phyloP scores from a whole-genome alignment of 495 filamentous ascomycete species.

The Pseudevernia furfuracea region DNA sequence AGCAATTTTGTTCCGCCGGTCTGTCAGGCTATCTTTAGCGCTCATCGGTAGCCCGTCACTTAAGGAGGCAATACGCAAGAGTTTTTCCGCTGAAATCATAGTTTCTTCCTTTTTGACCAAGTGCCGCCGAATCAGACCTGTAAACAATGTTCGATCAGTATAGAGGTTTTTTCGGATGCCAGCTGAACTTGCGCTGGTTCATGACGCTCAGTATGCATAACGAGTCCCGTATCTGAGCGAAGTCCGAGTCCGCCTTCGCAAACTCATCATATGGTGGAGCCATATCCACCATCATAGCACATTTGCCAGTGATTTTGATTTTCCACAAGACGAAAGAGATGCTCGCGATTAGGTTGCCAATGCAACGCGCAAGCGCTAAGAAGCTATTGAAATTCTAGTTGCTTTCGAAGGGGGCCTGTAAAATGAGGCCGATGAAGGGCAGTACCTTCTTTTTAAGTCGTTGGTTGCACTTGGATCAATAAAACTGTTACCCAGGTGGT shows the following conservation, averaged over 20 bases:
- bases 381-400: slow-evolving; percentile 34
- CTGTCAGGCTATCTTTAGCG: slow-evolving; percentile 13
- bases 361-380: slow-evolving; percentile 33
- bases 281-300: slow-evolving; percentile 42
- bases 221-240: slow-evolving; percentile 37
- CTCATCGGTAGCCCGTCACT: slow-evolving; percentile 30
- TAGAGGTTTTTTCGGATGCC: no score
- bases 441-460: neutral
- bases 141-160: neutral
- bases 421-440: neutral
- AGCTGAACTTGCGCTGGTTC: slow-evolving; percentile 32
- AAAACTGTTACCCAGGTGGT: slow-evolving; percentile 36
- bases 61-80: slow-evolving; percentile 35
- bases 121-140: slow-evolving; percentile 5
- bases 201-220: slow-evolving; percentile 39
- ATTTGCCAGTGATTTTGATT: slow-evolving; percentile 40
- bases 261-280: slow-evolving; percentile 29
- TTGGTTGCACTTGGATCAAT: neutral
- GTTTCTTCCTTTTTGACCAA: slow-evolving; percentile 18
- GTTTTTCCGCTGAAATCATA: slow-evolving; percentile 29
- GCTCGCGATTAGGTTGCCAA: slow-evolving; percentile 35
- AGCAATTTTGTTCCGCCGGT: slow-evolving; percentile 26
- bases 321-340: slow-evolving; percentile 42
- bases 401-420: slow-evolving; percentile 42
- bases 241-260: slow-evolving; percentile 27